Evolutionary conservation across 768 basidiomycete species (phyloP).

Genomic region (Sarcodon sp.): DNA sequence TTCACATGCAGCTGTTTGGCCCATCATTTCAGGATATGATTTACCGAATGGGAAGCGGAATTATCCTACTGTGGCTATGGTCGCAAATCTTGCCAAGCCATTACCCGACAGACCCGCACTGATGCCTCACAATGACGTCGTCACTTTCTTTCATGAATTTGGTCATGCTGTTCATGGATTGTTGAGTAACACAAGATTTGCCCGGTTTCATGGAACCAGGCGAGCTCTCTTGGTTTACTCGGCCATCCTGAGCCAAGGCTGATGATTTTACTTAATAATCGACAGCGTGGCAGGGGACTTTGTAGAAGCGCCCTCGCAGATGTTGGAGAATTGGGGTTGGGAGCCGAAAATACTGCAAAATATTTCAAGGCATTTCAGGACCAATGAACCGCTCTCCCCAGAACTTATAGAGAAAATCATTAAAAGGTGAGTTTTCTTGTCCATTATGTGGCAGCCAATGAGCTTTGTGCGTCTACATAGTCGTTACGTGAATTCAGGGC

Average conservation of each 20-base stretch:
- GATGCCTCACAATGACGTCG: conserved; percentile 76
- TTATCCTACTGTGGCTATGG: conserved; percentile 78
- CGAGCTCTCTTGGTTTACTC: conserved; percentile 9
- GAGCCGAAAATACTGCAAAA: conserved; percentile 62
- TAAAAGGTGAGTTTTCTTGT: conserved; percentile 37
- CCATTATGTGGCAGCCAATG: not conserved
- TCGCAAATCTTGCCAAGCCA: conserved; percentile 82
- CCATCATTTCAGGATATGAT: conserved; percentile 54
- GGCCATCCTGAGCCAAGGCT: not conserved
- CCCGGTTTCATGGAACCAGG: conserved; percentile 75
- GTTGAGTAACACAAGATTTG: conserved; percentile 54
- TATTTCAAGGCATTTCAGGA: conserved; percentile 77
- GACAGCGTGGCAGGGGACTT: conserved; percentile 65
- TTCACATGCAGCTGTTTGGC: conserved; percentile 82
- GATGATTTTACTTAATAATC: not conserved
- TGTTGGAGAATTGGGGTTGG: conserved; percentile 94
- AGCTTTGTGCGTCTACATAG: conserved; percentile 9
- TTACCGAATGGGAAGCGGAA: conserved; percentile 40
- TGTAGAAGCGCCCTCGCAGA: conserved; percentile 85
- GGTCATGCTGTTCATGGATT: conserved; percentile 40
- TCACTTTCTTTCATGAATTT: conserved; percentile 78
- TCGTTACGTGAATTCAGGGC: conserved; percentile 66
- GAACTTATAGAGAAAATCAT: conserved; percentile 73
- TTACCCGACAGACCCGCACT: conserved; percentile 71
- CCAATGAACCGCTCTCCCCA: conserved; percentile 52